Percentiles rank a stretch among this genome's conserved stretches.
These are phyloP conservation scores for Paecilomyces dactylethromorphus DNA, from an alignment of 2,329 filamentous ascomycete genomes.

Conservation along the genomic window DNA sequence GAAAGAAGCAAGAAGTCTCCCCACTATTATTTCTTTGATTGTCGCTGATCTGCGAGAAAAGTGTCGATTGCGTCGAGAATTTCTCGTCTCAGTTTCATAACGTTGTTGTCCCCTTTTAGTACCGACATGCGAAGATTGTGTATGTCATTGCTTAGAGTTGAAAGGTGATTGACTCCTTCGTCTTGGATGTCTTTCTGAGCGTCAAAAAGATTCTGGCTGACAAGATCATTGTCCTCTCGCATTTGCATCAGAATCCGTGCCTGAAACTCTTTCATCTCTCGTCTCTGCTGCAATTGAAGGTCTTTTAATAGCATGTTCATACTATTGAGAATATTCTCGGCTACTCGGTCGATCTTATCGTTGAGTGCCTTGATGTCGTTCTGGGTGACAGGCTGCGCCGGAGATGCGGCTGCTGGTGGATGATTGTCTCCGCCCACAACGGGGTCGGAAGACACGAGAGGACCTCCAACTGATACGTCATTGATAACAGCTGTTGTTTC, in stretches of 20 bases:
- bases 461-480: not conserved
- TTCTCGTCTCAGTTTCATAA: too few species aligned
- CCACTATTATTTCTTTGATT: too few species aligned
- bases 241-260: not conserved
- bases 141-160: not conserved
- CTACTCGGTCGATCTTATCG: not conserved
- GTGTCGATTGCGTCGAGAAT: too few species aligned
- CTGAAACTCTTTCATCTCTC: not conserved
- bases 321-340: not conserved
- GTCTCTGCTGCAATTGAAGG: not conserved
- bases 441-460: not conserved
- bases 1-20: too few species aligned
- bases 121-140: too few species aligned
- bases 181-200: not conserved
- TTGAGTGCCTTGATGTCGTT: not conserved
- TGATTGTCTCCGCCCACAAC: not conserved
- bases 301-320: not conserved
- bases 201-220: not conserved
- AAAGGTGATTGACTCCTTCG: not conserved
- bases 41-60: too few species aligned
- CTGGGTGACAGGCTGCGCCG: not conserved
- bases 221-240: not conserved
- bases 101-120: too few species aligned
- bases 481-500: not conserved
- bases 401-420: not conserved